phyloP scores from a whole-genome alignment of 2,329 filamentous ascomycete species.

The Calonectria fujianensis region DNA sequence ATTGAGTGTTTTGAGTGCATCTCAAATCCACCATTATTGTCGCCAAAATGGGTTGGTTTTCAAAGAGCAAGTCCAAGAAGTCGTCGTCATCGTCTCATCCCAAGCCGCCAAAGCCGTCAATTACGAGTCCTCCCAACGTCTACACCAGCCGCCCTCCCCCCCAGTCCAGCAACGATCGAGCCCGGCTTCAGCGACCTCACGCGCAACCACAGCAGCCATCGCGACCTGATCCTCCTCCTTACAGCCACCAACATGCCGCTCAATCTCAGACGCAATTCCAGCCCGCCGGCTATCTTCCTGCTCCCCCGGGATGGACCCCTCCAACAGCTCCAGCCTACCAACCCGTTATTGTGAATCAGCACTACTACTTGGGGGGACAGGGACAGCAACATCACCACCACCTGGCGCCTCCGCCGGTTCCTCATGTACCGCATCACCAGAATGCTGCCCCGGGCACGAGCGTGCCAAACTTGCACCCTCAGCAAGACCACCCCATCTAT shows the following conservation, averaged over 20 bases:
- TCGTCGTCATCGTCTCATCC: conserved; percentile 10
- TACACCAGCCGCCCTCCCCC: conserved; percentile 40
- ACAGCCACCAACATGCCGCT: conserved; percentile 48
- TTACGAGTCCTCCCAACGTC: conserved; percentile 48
- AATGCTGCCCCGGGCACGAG: neutral
- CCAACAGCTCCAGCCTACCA: conserved; percentile 49
- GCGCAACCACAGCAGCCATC: conserved; percentile 2
- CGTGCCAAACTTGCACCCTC: neutral
- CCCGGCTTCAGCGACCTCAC: conserved; percentile 20
- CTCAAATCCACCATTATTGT: neutral
- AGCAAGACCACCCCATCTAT: conserved; percentile 34
- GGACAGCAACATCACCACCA: conserved; percentile 18
- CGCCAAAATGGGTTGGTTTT: conserved; percentile 34
- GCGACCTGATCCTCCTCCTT: conserved; percentile 36
- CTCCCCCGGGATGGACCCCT: conserved; percentile 50
- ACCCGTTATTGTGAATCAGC: conserved; percentile 70
- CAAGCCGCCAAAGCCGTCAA: conserved; percentile 35
- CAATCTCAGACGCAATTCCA: conserved; percentile 52
- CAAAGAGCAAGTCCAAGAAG: conserved; percentile 33
- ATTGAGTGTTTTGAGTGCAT: neutral
- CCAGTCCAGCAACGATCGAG: conserved; percentile 14
- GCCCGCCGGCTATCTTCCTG: conserved; percentile 50
- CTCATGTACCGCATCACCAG: conserved; percentile 27
- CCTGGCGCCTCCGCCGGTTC: conserved; percentile 9
- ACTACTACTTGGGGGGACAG: conserved; percentile 66